Evolutionary conservation across 202 grass and related monocot species (phyloP).

Genomic region (Eragrostis tef): DNA sequence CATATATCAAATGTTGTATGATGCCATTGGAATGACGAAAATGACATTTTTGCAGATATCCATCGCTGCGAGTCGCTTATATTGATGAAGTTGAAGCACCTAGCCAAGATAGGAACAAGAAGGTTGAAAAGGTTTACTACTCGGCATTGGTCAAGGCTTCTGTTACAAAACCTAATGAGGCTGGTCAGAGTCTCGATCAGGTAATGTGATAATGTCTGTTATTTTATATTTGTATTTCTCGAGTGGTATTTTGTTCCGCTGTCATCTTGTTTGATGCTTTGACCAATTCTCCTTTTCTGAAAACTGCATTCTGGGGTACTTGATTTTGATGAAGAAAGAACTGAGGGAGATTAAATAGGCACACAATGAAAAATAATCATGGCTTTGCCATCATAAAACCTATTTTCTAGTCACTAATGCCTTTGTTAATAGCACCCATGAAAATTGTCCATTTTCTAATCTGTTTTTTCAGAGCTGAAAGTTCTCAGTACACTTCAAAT

Average conservation of each 20-base stretch:
- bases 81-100: conserved; percentile 94
- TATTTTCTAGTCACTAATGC: background rate
- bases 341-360: conserved; percentile 16
- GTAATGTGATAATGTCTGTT: conserved; percentile 51
- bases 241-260: background rate
- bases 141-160: conserved; percentile 94
- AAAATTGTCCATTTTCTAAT: conserved; percentile 17
- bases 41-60: conserved; percentile 60
- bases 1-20: conserved; percentile 26
- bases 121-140: conserved; percentile 93
- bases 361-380: conserved; percentile 18
- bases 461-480: conserved; percentile 10
- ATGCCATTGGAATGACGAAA: conserved; percentile 40
- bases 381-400: background rate
- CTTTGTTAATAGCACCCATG: background rate
- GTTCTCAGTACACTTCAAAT: too few relatives aligned
- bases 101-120: conserved; percentile 63
- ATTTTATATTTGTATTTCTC: conserved; percentile 14
- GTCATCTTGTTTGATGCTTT: conserved; percentile 37
- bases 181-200: conserved; percentile 91
- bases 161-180: conserved; percentile 73
- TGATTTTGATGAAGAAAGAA: background rate
- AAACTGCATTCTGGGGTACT: background rate
- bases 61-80: conserved; percentile 93
- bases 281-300: background rate